These are phyloP conservation scores for Colletotrichum echinochloae DNA, from an alignment of 2,329 filamentous ascomycete genomes.

Conservation along the genomic window DNA sequence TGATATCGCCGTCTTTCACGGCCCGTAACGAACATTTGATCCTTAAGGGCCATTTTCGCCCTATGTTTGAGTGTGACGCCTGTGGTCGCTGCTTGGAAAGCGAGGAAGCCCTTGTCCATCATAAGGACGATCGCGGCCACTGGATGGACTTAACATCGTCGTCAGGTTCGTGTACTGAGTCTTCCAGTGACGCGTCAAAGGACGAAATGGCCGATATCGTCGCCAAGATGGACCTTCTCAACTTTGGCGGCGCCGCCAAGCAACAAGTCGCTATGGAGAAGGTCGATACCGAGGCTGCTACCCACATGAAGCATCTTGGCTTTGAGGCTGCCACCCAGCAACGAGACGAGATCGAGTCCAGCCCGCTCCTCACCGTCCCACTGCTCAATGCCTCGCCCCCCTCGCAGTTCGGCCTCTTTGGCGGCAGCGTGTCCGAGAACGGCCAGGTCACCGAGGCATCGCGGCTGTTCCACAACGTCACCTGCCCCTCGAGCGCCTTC, in stretches of 20 bases:
- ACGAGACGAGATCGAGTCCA: constrained; percentile 23
- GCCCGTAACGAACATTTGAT: background rate
- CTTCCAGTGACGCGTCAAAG: background rate
- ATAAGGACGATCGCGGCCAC: background rate
- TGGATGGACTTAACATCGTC: background rate
- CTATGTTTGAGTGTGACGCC: background rate
- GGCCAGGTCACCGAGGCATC: background rate
- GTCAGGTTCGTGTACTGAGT: background rate
- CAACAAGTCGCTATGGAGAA: background rate
- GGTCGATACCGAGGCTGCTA: background rate
- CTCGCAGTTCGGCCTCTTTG: constrained; percentile 43
- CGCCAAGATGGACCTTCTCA: constrained; percentile 10
- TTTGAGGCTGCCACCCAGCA: constrained; percentile 2
- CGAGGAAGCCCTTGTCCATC: background rate
- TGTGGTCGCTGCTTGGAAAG: background rate
- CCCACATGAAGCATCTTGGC: constrained; percentile 11
- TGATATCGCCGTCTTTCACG: background rate
- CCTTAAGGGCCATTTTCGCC: background rate
- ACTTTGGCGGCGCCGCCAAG: background rate
- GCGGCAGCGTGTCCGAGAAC: constrained; percentile 39
- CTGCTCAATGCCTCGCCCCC: background rate
- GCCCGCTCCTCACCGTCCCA: constrained; percentile 30
- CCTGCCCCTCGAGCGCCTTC: constrained; percentile 68
- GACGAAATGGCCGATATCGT: background rate
- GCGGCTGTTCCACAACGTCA: constrained; percentile 59